phyloP scores from a whole-genome alignment of 192 early-diverging fungal genomes.

The Backusella liffmaniae region DNA sequence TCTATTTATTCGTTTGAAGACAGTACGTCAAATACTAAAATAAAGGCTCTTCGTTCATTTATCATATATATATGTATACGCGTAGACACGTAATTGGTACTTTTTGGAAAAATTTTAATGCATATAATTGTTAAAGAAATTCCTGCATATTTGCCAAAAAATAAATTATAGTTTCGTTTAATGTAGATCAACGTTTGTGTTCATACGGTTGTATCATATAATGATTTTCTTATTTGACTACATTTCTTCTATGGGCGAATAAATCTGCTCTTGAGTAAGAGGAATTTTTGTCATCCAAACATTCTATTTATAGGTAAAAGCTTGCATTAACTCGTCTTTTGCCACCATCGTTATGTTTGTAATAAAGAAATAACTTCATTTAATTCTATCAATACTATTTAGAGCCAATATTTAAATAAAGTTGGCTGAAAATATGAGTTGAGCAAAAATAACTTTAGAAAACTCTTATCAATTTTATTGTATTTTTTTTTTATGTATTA shows the following conservation, averaged over 20 bases:
- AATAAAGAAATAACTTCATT: background rate
- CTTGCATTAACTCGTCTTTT: background rate
- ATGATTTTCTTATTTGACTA: background rate
- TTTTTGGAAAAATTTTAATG: background rate
- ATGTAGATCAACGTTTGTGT: background rate
- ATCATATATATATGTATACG: background rate
- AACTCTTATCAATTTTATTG: background rate
- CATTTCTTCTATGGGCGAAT: background rate
- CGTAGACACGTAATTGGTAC: background rate
- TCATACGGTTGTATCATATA: background rate
- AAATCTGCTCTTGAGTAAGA: background rate
- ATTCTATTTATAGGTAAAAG: slow-evolving; percentile 6
- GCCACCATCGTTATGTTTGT: background rate
- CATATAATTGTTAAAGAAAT: background rate
- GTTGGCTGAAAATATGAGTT: background rate
- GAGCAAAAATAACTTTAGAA: background rate
- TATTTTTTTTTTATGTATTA: background rate
- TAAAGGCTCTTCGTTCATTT: background rate
- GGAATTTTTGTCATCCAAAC: background rate
- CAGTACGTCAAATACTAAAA: background rate
- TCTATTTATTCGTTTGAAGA: background rate
- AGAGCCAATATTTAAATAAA: background rate
- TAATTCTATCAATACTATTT: background rate
- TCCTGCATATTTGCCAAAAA: background rate
- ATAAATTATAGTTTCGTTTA: background rate